Evolutionary conservation across 345 rosid genomes (phyloP).

Genomic region (Dipteronia dyeriana): DNA sequence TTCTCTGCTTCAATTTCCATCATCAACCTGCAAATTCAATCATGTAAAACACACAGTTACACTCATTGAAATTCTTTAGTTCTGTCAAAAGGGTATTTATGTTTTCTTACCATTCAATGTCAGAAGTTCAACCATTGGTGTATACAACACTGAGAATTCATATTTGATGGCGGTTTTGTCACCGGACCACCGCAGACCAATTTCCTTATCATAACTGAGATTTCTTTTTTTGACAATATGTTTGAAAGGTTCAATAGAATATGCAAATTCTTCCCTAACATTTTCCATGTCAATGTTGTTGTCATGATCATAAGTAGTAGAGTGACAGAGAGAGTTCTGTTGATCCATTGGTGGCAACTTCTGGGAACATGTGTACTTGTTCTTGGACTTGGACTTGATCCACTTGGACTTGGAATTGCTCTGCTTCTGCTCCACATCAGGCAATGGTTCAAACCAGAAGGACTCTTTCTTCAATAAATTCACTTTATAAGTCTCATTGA

Average conservation of each 20-base stretch:
- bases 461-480: constrained; percentile 32
- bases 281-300: neutral
- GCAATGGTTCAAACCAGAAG: constrained; percentile 41
- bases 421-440: constrained; percentile 20
- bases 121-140: constrained; percentile 10
- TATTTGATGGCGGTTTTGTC: neutral
- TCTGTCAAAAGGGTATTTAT: neutral
- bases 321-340: neutral
- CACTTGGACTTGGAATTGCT: neutral
- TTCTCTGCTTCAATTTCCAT: neutral
- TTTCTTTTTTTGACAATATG: constrained; percentile 23
- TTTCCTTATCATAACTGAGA: constrained; percentile 27
- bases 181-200: constrained; percentile 29
- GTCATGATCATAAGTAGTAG: too few species aligned
- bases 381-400: neutral
- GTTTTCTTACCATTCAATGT: constrained; percentile 10
- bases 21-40: constrained; percentile 4
- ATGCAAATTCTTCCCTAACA: constrained; percentile 18
- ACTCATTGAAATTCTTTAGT: neutral
- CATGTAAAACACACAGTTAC: neutral
- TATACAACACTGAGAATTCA: constrained; percentile 30
- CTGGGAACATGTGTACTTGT: neutral
- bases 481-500: constrained; percentile 22
- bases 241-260: constrained; percentile 35
- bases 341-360: neutral